These are phyloP conservation scores for Aspergillus hancockii DNA, from an alignment of 495 filamentous ascomycete genomes.

Conservation along the genomic window DNA sequence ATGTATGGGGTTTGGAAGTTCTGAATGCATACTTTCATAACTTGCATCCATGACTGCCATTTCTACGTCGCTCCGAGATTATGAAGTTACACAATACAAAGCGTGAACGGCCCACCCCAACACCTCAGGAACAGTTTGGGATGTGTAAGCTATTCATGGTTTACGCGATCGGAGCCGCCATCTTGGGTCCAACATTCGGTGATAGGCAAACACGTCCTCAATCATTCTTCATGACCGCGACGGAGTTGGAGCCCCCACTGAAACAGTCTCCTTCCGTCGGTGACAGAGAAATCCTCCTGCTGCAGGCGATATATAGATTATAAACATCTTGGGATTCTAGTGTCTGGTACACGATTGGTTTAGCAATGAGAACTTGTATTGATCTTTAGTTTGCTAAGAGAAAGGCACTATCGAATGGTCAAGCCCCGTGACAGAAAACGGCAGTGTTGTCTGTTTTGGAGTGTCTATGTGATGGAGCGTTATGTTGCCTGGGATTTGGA, in stretches of 20 bases:
- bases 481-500: no score
- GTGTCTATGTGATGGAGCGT: constrained; percentile 44
- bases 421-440: constrained; percentile 31
- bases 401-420: constrained; percentile 24
- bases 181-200: constrained; percentile 37
- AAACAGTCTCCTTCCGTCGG: constrained; percentile 34
- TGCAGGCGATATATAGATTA: constrained; percentile 41
- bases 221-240: constrained; percentile 26
- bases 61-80: constrained; percentile 39
- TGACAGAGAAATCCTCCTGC: constrained; percentile 42
- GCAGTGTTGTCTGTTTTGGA: constrained; percentile 44
- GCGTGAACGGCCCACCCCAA: constrained; percentile 21
- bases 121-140: constrained; percentile 30
- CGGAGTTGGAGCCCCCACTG: constrained; percentile 34
- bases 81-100: constrained; percentile 32
- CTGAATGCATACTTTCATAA: constrained; percentile 41
- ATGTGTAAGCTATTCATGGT: constrained; percentile 47
- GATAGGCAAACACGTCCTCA: constrained; percentile 26
- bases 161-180: constrained; percentile 41
- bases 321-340: constrained; percentile 37
- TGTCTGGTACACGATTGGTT: constrained; percentile 47
- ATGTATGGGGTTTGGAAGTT: constrained; percentile 32
- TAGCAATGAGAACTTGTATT: constrained; percentile 45
- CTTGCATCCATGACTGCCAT: constrained; percentile 40
- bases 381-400: constrained; percentile 44